phyloP scores from a whole-genome alignment of 768 basidiomycete genomes.

The Macrolepiota dolichaula region DNA sequence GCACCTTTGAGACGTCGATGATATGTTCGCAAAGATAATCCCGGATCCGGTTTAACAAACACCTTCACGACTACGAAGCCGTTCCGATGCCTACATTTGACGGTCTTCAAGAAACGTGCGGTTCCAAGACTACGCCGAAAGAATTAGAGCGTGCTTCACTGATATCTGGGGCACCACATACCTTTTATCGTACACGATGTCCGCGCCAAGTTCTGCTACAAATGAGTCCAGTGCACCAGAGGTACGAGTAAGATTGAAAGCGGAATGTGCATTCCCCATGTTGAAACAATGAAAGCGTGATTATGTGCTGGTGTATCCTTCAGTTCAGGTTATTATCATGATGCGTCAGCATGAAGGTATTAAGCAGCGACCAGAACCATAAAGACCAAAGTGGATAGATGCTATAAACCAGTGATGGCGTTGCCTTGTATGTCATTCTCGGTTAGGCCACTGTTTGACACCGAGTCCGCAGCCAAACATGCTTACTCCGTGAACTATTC shows the following conservation, averaged over 20 bases:
- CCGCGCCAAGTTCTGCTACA: slow-evolving; percentile 82
- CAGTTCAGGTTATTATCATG: slow-evolving; percentile 6
- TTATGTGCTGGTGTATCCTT: not conserved
- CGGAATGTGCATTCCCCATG: slow-evolving; percentile 82
- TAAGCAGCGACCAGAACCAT: not conserved
- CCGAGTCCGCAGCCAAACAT: not conserved
- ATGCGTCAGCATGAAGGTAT: not conserved
- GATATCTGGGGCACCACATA: slow-evolving; percentile 26
- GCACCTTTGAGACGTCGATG: slow-evolving; percentile 75
- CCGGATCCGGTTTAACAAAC: slow-evolving; percentile 92
- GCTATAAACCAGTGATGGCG: not conserved
- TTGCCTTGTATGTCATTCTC: not conserved
- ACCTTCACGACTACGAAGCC: slow-evolving; percentile 90
- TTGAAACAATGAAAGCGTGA: not conserved
- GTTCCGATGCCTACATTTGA: slow-evolving; percentile 80
- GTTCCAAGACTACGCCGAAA: slow-evolving; percentile 52
- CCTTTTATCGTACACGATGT: slow-evolving; percentile 93
- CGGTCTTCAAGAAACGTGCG: slow-evolving; percentile 75
- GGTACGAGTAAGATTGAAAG: slow-evolving; percentile 65
- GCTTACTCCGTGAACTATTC: not conserved
- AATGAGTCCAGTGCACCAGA: slow-evolving; percentile 87
- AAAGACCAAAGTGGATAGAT: not conserved
- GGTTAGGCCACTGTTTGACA: not conserved
- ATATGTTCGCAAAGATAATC: slow-evolving; percentile 71
- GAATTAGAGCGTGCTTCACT: not conserved